Evolutionary conservation across 2,329 filamentous ascomycete genomes (phyloP).

Genomic region (Fusarium paranaense): DNA sequence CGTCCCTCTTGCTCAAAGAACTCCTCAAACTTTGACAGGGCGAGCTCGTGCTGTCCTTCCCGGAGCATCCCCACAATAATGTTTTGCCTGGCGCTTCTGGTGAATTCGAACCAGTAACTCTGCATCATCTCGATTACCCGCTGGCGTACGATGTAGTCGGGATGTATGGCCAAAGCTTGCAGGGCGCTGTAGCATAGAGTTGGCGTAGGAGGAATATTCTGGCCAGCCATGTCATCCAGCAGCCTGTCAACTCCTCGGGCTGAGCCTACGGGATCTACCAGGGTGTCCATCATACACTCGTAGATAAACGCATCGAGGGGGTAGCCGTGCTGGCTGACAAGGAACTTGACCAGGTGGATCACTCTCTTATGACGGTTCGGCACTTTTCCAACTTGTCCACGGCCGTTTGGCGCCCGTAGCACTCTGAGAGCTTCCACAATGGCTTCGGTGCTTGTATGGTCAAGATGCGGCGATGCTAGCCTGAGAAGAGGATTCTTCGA

Average conservation of each 20-base stretch:
- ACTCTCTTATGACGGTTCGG: slow-evolving; percentile 46
- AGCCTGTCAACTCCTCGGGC: slow-evolving; percentile 71
- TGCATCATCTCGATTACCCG: slow-evolving; percentile 80
- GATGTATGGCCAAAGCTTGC: slow-evolving; percentile 81
- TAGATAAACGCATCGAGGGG: slow-evolving; percentile 72
- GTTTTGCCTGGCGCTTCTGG: slow-evolving; percentile 72
- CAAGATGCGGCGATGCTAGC: slow-evolving; percentile 9
- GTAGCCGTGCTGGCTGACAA: slow-evolving; percentile 68
- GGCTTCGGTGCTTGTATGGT: slow-evolving; percentile 21
- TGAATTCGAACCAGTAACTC: slow-evolving; percentile 68
- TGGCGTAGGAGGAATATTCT: slow-evolving; percentile 71
- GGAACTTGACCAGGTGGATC: slow-evolving; percentile 63
- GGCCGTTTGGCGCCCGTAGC: slow-evolving; percentile 39
- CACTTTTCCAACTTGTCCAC: slow-evolving; percentile 30
- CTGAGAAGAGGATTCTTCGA: slow-evolving; percentile 14
- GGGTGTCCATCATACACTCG: slow-evolving; percentile 79
- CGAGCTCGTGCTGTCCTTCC: slow-evolving; percentile 86
- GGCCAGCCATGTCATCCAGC: slow-evolving; percentile 77
- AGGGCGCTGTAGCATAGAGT: slow-evolving; percentile 79
- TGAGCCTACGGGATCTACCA: slow-evolving; percentile 75
- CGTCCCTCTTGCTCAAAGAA: slow-evolving; percentile 68
- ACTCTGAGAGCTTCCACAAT: slow-evolving; percentile 45
- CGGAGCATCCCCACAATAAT: slow-evolving; percentile 80
- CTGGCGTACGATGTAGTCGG: slow-evolving; percentile 82
- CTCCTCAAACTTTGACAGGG: slow-evolving; percentile 75